These are phyloP conservation scores for Eragrostis nindensis DNA, from an alignment of 176 grass and related monocot species.

Conservation along the genomic window DNA sequence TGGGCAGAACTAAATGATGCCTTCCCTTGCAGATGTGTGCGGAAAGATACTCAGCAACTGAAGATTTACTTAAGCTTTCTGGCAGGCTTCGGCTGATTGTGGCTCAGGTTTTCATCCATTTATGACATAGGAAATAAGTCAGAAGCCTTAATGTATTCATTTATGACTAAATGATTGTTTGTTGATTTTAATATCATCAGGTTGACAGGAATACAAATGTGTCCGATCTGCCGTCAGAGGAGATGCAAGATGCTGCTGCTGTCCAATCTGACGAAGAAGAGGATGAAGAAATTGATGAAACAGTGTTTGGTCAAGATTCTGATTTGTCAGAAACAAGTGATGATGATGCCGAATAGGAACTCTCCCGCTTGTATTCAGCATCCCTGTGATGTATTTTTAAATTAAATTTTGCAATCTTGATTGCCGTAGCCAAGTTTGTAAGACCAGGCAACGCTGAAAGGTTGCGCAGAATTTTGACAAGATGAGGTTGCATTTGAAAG, in stretches of 20 bases:
- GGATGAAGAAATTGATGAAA: conserved; percentile 75
- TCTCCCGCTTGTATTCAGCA: neutral
- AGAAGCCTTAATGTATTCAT: neutral
- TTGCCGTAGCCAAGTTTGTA: conserved; percentile 15
- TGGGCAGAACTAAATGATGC: neutral
- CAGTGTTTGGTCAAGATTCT: conserved; percentile 78
- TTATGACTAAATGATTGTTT: neutral
- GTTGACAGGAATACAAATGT: conserved; percentile 47
- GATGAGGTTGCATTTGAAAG: neutral
- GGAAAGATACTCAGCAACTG: conserved; percentile 53
- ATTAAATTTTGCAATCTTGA: conserved; percentile 7
- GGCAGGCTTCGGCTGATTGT: conserved; percentile 73
- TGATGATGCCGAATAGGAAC: conserved; percentile 49
- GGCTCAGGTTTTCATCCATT: conserved; percentile 69
- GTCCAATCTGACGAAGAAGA: conserved; percentile 53
- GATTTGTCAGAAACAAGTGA: conserved; percentile 53
- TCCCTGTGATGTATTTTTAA: neutral
- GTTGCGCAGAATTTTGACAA: conserved; percentile 45
- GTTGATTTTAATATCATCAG: conserved; percentile 43
- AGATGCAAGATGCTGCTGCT: conserved; percentile 23
- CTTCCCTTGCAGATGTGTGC: conserved; percentile 60
- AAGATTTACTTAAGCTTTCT: conserved; percentile 78
- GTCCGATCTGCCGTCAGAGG: conserved; percentile 22
- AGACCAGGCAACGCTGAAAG: conserved; percentile 6
- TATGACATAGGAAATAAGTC: conserved; percentile 1